Conservation (phyloP, 2,329 filamentous ascomycete genomes). For the Sporothrix pseudoabietina region DNA sequence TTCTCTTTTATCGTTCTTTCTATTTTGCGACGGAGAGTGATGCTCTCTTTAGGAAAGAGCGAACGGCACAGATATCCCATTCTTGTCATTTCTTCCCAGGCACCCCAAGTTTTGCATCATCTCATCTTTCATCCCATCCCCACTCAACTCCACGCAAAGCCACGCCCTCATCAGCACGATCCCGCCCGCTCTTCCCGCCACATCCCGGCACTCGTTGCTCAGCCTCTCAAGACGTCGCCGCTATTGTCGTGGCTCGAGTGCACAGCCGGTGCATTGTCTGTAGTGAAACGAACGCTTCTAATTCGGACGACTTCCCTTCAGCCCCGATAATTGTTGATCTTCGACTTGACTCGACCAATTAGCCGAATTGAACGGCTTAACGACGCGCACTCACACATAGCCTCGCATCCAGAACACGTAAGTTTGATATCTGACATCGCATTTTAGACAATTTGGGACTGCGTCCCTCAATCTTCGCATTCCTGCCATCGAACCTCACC, state of each 20-base stretch:
- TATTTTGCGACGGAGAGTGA: not conserved
- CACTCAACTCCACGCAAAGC: not conserved
- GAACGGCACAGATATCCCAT: not conserved
- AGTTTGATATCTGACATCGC: constrained; percentile 1
- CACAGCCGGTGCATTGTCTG: not conserved
- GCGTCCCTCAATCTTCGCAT: not conserved
- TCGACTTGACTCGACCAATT: not conserved
- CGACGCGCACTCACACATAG: not conserved
- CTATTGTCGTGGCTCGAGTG: not conserved
- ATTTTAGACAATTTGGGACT: not conserved
- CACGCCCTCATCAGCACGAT: not conserved
- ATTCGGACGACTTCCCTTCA: not conserved
- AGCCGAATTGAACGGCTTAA: not conserved
- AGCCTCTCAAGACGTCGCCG: not conserved
- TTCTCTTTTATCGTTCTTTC: not conserved
- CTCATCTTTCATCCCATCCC: not conserved
- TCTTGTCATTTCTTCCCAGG: not conserved
- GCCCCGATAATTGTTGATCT: not conserved
- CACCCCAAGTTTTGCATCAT: not conserved
- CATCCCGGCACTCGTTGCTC: not conserved
- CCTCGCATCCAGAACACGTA: constrained; percentile 6
- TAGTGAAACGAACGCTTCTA: not conserved
- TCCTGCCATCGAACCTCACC: constrained; percentile 13
- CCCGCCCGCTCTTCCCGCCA: not conserved
- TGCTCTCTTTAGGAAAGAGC: not conserved